phyloP scores from a whole-genome alignment of 2,329 filamentous ascomycete species.

The Biscogniauxia sp. region DNA sequence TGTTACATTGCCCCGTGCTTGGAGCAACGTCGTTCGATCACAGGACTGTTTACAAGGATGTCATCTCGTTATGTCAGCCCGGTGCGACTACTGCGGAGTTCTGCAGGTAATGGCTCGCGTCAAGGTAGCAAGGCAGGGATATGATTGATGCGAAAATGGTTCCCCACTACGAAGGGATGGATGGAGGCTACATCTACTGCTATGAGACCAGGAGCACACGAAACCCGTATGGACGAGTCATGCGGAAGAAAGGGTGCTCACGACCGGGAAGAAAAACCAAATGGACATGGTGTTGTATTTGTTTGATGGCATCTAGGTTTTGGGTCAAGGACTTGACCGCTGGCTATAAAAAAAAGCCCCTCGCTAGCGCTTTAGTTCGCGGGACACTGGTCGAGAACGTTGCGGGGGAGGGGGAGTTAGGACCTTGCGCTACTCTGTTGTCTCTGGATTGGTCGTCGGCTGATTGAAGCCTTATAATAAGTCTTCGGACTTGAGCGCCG shows the following conservation, averaged over 20 bases:
- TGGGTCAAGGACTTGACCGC: constrained; percentile 17
- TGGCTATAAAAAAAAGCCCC: constrained; percentile 8
- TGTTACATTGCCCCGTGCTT: constrained; percentile 20
- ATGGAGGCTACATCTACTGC: background rate
- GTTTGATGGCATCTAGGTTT: constrained; percentile 22
- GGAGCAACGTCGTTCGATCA: constrained; percentile 12
- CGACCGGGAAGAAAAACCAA: constrained; percentile 7
- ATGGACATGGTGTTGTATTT: constrained; percentile 22
- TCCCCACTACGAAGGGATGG: background rate
- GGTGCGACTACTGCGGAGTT: background rate
- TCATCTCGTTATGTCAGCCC: background rate
- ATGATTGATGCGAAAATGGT: background rate
- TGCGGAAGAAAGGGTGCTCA: constrained; percentile 1
- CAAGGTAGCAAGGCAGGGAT: background rate
- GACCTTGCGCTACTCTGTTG: background rate
- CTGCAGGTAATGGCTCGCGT: background rate
- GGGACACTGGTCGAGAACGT: background rate
- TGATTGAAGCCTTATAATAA: background rate
- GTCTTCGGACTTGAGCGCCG: constrained; percentile 2
- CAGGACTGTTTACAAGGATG: constrained; percentile 7
- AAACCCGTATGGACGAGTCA: constrained; percentile 5
- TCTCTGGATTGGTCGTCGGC: background rate
- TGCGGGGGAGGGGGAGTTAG: background rate
- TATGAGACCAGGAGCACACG: background rate
- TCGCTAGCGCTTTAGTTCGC: background rate